Evolutionary conservation across 1,284 basidiomycete genomes (phyloP).

Genomic region (Athelia sp.): DNA sequence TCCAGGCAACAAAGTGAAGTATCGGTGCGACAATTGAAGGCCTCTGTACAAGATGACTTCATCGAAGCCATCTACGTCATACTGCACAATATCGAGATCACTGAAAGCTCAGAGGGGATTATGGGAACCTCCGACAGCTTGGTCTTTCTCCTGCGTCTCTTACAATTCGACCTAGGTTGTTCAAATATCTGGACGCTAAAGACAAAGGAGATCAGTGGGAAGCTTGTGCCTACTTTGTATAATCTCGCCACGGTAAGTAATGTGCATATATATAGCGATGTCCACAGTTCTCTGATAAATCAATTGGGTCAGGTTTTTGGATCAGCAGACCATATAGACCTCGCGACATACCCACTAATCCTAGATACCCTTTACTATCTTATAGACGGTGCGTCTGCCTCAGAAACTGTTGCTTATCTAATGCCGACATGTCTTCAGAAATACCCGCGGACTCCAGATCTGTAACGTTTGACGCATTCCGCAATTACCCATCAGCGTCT

Average conservation of each 20-base stretch:
- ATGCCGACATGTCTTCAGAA: conserved; percentile 44
- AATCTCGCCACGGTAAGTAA: conserved; percentile 52
- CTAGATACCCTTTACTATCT: conserved; percentile 71
- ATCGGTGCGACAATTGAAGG: conserved; percentile 44
- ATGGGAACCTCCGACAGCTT: conserved; percentile 25
- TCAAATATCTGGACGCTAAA: conserved; percentile 51
- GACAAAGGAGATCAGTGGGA: conserved; percentile 40
- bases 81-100: conserved; percentile 36
- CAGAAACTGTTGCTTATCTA: background rate
- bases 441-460: conserved; percentile 54
- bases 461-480: conserved; percentile 52
- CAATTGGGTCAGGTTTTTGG: conserved; percentile 41
- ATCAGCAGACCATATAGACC: conserved; percentile 42
- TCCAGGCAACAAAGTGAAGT: conserved; percentile 48
- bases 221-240: conserved; percentile 43
- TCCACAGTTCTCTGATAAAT: conserved; percentile 6
- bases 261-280: conserved; percentile 1
- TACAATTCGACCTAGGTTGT: conserved; percentile 72
- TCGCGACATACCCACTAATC: conserved; percentile 56
- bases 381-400: conserved; percentile 54
- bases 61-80: conserved; percentile 40
- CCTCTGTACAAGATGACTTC: conserved; percentile 50
- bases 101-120: conserved; percentile 16
- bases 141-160: conserved; percentile 53
- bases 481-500: conserved; percentile 50